A percentile compares a stretch with the other conserved stretches of the same genome.
phyloP scores from a whole-genome alignment of 495 filamentous ascomycete genomes.

The Poronia punctata region DNA sequence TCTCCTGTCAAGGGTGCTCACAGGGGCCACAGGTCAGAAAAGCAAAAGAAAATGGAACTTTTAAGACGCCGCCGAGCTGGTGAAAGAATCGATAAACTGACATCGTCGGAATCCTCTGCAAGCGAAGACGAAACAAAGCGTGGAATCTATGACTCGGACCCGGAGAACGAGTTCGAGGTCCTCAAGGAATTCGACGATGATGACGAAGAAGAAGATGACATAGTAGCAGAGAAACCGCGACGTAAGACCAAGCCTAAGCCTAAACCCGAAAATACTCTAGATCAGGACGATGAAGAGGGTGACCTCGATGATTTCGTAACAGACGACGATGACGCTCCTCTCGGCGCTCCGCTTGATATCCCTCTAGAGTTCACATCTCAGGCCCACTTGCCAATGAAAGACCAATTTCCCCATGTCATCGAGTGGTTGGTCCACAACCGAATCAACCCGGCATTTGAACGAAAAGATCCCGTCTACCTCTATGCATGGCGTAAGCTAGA shows the following conservation, averaged over 20 bases:
- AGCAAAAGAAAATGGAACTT: slow-evolving; percentile 41
- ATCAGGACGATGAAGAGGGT: slow-evolving; percentile 42
- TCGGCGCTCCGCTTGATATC: slow-evolving; percentile 58
- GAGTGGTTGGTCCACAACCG: slow-evolving; percentile 74
- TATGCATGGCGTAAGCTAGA: slow-evolving; percentile 70
- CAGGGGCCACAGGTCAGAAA: slow-evolving; percentile 18
- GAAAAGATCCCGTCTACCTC: slow-evolving; percentile 56
- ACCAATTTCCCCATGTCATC: slow-evolving; percentile 71
- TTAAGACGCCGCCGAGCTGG: slow-evolving; percentile 54
- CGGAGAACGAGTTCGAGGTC: slow-evolving; percentile 24
- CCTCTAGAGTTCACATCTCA: slow-evolving; percentile 67
- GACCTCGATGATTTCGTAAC: slow-evolving; percentile 68
- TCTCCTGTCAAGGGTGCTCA: slow-evolving; percentile 15
- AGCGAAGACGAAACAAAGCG: slow-evolving; percentile 25
- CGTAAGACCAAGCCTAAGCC: slow-evolving; percentile 11
- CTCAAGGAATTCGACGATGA: slow-evolving; percentile 45
- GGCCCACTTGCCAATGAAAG: slow-evolving; percentile 59
- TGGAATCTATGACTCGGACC: slow-evolving; percentile 38
- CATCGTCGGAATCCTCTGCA: slow-evolving; percentile 25
- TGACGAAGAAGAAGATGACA: slow-evolving; percentile 22
- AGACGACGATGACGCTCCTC: slow-evolving; percentile 54
- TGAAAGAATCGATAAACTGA: slow-evolving; percentile 37
- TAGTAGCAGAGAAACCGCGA: slow-evolving; percentile 10
- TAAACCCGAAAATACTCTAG: slow-evolving; percentile 25
- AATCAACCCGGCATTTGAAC: slow-evolving; percentile 67